Percentiles rank a stretch among this genome's conserved stretches.
Evolutionary conservation across 2,329 filamentous ascomycete species (phyloP).

Genomic region (Phaeoacremonium minimum): DNA sequence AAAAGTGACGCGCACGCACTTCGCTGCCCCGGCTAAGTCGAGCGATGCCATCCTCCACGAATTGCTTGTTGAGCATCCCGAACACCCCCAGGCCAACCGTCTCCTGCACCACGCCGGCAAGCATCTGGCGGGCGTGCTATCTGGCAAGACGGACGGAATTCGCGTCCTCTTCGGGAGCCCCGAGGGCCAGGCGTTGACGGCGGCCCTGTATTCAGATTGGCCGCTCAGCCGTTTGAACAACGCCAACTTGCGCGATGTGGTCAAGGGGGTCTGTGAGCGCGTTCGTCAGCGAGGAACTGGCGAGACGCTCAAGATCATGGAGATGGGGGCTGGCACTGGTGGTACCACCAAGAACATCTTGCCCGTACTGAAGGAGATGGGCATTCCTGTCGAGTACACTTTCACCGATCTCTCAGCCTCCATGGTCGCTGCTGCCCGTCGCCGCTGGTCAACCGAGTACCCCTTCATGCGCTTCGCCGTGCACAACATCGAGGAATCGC

Average conservation of each 20-base stretch:
- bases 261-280: background rate
- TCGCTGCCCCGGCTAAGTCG: conserved; percentile 13
- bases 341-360: conserved; percentile 23
- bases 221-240: background rate
- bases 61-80: conserved; percentile 18
- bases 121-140: conserved; percentile 10
- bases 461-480: conserved; percentile 20
- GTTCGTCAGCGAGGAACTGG: background rate
- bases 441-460: conserved; percentile 14
- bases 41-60: conserved; percentile 19
- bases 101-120: conserved; percentile 8
- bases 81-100: conserved; percentile 17
- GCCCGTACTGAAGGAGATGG: conserved; percentile 17
- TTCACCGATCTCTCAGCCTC: conserved; percentile 32
- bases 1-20: conserved; percentile 18
- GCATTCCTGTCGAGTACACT: conserved; percentile 26
- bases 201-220: background rate
- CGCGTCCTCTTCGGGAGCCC: conserved; percentile 11
- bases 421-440: conserved; percentile 22
- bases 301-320: conserved; percentile 21
- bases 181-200: conserved; percentile 1
- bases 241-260: background rate
- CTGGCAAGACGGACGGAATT: conserved; percentile 9
- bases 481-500: conserved; percentile 22
- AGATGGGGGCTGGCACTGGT: conserved; percentile 25